Conservation (phyloP, 345 rosid species). For the Salix purpurea region DNA sequence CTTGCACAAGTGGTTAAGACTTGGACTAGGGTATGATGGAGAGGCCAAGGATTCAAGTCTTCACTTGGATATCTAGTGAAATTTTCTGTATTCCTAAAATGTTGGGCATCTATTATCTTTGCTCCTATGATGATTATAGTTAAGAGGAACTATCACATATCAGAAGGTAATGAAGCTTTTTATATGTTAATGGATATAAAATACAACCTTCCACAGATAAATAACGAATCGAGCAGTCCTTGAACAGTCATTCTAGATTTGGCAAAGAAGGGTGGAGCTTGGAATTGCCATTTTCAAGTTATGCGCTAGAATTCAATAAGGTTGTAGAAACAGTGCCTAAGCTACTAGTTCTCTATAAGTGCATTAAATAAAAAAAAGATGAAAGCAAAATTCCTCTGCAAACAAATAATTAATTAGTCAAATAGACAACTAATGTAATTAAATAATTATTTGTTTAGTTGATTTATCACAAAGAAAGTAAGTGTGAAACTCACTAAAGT, state of each 20-base stretch:
- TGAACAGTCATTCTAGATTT: background rate
- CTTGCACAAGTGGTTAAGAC: background rate
- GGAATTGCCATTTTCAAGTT: background rate
- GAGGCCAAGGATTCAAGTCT: background rate
- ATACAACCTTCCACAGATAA: background rate
- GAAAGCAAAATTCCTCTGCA: background rate
- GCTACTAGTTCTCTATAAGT: background rate
- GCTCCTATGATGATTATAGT: background rate
- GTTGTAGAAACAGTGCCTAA: background rate
- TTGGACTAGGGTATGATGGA: background rate
- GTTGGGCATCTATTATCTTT: background rate
- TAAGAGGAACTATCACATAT: background rate
- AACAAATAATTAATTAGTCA: background rate
- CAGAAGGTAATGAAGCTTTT: background rate
- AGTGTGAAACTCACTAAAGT: constrained; percentile 53
- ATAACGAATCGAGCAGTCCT: background rate
- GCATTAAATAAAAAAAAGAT: background rate
- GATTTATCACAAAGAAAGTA: background rate
- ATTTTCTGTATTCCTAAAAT: background rate
- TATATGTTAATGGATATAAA: background rate
- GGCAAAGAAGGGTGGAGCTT: background rate
- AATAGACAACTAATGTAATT: background rate
- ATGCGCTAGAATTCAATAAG: background rate
- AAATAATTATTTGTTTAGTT: background rate
- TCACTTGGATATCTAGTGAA: background rate